Conservation (phyloP, 371 early-diverging fungal species). For the Apophysomyces sp. region DNA sequence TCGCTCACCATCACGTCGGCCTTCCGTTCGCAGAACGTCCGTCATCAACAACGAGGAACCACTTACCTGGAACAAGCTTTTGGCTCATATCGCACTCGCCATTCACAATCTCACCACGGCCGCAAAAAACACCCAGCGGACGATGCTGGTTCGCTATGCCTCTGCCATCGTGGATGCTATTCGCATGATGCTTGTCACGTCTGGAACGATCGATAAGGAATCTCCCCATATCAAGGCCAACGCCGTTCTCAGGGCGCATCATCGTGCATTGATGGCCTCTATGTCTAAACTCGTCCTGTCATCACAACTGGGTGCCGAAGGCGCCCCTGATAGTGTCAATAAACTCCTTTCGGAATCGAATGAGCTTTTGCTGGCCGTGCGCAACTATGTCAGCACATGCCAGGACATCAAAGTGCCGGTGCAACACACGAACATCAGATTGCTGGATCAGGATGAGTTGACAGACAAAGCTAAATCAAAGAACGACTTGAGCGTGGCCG, state of each 20-base stretch:
- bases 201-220: slow-evolving; percentile 74
- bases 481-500: not conserved
- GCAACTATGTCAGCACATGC: slow-evolving; percentile 77
- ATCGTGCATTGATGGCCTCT: slow-evolving; percentile 78
- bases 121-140: slow-evolving; percentile 48
- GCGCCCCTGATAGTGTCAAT: slow-evolving; percentile 28
- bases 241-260: slow-evolving; percentile 66
- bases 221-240: slow-evolving; percentile 62
- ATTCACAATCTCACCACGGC: slow-evolving; percentile 65
- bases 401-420: slow-evolving; percentile 67
- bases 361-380: slow-evolving; percentile 73
- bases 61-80: slow-evolving; percentile 62
- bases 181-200: slow-evolving; percentile 80
- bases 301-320: slow-evolving; percentile 77
- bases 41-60: slow-evolving; percentile 20
- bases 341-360: slow-evolving; percentile 34
- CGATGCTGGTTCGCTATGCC: slow-evolving; percentile 49
- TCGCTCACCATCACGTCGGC: slow-evolving; percentile 20
- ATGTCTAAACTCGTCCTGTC: slow-evolving; percentile 83
- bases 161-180: slow-evolving; percentile 72
- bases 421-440: slow-evolving; percentile 44
- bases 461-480: not conserved
- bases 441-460: slow-evolving; percentile 7
- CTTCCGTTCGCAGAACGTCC: slow-evolving; percentile 16
- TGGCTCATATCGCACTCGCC: slow-evolving; percentile 62